A percentile compares a stretch with the other conserved stretches of the same genome.
phyloP scores from a whole-genome alignment of 495 filamentous ascomycete species.

The Neurospora sp. region DNA sequence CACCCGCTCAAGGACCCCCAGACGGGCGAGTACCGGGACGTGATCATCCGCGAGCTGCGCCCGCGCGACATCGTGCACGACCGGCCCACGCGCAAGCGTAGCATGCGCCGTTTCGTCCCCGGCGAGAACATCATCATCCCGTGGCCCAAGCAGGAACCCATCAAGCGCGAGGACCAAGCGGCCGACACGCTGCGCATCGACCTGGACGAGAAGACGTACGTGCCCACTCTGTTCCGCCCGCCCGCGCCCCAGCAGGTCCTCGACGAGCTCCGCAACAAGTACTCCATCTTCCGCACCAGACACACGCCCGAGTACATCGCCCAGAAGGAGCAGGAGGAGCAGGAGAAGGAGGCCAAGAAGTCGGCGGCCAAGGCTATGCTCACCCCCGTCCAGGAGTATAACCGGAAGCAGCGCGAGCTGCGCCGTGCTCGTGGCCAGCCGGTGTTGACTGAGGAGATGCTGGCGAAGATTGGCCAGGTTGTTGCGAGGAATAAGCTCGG shows the following conservation, averaged over 20 bases:
- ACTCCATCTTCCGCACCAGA: conserved; percentile 68
- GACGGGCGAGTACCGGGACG: conserved; percentile 54
- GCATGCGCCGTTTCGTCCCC: conserved; percentile 44
- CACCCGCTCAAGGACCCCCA: conserved; percentile 55
- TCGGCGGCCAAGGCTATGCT: conserved; percentile 45
- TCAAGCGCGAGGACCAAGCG: conserved; percentile 41
- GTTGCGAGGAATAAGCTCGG: conserved; percentile 44
- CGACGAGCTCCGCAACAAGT: conserved; percentile 82
- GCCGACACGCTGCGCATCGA: conserved; percentile 66
- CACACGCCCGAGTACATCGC: conserved; percentile 62
- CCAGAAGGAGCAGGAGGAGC: conserved; percentile 51
- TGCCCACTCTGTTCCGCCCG: conserved; percentile 58
- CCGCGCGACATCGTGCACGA: conserved; percentile 32
- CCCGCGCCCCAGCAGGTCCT: conserved; percentile 75
- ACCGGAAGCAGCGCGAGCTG: conserved; percentile 30
- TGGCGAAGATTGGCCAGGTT: conserved; percentile 55
- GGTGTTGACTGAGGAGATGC: conserved; percentile 46
- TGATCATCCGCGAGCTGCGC: conserved; percentile 61
- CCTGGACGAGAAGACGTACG: conserved; percentile 64
- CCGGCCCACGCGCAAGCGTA: conserved; percentile 30
- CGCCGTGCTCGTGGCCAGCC: conserved; percentile 38
- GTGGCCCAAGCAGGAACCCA: conserved; percentile 50
- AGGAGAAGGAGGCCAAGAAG: conserved; percentile 44
- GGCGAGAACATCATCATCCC: conserved; percentile 59
- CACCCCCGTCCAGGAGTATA: conserved; percentile 43